Evolutionary conservation across 2,329 filamentous ascomycete species (phyloP).

Genomic region (Aschersonia sp.): DNA sequence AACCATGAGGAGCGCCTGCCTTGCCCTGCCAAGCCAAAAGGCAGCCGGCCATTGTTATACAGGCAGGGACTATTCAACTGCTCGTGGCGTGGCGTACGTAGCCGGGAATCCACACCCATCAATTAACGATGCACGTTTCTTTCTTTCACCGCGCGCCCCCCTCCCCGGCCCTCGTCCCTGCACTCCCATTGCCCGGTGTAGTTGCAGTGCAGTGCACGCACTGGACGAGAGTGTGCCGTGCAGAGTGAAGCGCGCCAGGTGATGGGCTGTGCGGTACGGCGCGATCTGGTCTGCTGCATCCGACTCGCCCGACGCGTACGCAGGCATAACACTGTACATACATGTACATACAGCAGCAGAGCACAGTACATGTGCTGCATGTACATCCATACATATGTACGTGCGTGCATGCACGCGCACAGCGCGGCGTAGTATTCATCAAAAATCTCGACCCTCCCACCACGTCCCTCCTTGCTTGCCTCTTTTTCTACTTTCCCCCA

Average conservation of each 20-base stretch:
- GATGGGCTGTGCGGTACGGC: not conserved
- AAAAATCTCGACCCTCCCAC: not conserved
- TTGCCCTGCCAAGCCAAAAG: not conserved
- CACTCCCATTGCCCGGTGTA: too few relatives aligned
- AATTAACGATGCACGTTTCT: not conserved
- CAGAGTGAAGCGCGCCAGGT: not conserved
- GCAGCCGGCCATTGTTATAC: not conserved
- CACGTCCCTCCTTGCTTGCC: not conserved
- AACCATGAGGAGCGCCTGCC: not conserved
- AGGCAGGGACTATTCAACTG: not conserved
- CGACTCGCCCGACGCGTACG: too few relatives aligned
- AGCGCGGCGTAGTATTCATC: too few relatives aligned
- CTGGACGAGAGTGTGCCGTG: not conserved
- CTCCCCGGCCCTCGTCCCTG: not conserved
- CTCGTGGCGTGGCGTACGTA: not conserved
- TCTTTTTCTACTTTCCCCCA: not conserved
- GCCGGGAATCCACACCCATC: not conserved
- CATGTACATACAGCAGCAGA: not conserved
- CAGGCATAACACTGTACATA: too few relatives aligned
- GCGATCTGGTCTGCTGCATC: not conserved
- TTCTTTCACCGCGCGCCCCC: not conserved
- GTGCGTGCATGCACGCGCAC: not conserved
- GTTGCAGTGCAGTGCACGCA: not conserved
- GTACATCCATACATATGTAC: too few relatives aligned
- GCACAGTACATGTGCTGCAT: not conserved